Percentiles rank a stretch among this genome's conserved stretches.
These are phyloP conservation scores for Pelagophyceae sp. DNA, from an alignment of 352 stramenopile genomes.

Conservation along the genomic window DNA sequence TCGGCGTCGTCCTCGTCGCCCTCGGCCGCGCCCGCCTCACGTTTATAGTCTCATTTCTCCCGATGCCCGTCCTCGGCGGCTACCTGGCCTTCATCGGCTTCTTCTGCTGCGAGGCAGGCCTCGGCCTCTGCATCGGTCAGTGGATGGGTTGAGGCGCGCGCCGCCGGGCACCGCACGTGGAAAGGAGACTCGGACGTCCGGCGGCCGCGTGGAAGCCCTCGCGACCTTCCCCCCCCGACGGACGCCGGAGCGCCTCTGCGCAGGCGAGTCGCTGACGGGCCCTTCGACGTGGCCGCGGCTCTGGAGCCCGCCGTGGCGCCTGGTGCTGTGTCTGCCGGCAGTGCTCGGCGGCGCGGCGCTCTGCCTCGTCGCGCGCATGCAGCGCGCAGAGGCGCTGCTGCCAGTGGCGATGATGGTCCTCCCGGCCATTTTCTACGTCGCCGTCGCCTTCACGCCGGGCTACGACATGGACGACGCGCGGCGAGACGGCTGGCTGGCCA, in stretches of 20 bases:
- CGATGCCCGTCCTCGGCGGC: slow-evolving; percentile 88
- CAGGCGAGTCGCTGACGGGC: slow-evolving; percentile 63
- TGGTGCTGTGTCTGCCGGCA: slow-evolving; percentile 70
- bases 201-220: too few relatives aligned
- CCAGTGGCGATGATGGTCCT: slow-evolving; percentile 67
- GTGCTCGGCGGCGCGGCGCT: slow-evolving; percentile 66
- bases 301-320: slow-evolving; percentile 45
- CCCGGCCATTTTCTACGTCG: slow-evolving; percentile 74
- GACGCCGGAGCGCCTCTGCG: too few relatives aligned
- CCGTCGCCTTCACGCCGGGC: slow-evolving; percentile 51
- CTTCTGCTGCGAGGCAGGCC: slow-evolving; percentile 81
- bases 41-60: slow-evolving; percentile 86
- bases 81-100: slow-evolving; percentile 89
- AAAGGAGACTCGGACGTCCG: too few relatives aligned
- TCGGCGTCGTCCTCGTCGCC: slow-evolving; percentile 83
- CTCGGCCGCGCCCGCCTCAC: slow-evolving; percentile 85
- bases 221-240: too few relatives aligned
- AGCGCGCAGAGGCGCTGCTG: slow-evolving; percentile 39
- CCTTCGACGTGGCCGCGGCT: slow-evolving; percentile 65
- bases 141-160: too few relatives aligned
- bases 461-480: slow-evolving; percentile 68
- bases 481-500: slow-evolving; percentile 70
- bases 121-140: slow-evolving; percentile 82
- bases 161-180: too few relatives aligned
- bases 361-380: slow-evolving; percentile 65